Evolutionary conservation across 2,329 filamentous ascomycete genomes (phyloP).

Genomic region (Trichoderma polysporum): DNA sequence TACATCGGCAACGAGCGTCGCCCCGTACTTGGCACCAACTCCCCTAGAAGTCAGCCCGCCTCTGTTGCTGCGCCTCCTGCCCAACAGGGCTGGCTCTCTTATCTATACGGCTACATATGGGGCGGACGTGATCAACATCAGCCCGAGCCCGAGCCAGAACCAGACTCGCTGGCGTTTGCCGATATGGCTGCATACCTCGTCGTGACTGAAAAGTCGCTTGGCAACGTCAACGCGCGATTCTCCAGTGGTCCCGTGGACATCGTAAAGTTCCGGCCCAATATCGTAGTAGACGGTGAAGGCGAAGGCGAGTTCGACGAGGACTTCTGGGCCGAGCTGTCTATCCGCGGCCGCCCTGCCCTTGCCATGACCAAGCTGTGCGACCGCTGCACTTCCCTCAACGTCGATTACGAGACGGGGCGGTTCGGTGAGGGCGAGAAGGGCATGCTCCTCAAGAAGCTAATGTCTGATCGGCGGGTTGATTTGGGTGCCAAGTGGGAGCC

Average conservation of each 20-base stretch:
- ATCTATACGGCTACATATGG: constrained; percentile 35
- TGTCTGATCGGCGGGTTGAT: constrained; percentile 70
- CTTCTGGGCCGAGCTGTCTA: constrained; percentile 63
- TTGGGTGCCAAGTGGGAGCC: constrained; percentile 65
- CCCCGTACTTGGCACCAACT: constrained; percentile 58
- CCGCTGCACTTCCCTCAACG: constrained; percentile 67
- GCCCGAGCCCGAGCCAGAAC: constrained; percentile 34
- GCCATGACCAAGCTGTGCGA: constrained; percentile 68
- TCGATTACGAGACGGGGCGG: constrained; percentile 67
- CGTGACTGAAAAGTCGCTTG: constrained; percentile 67
- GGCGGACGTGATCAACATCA: background rate
- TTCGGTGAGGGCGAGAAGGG: constrained; percentile 56
- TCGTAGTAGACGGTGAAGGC: constrained; percentile 61
- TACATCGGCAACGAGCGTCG: constrained; percentile 64
- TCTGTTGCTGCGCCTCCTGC: constrained; percentile 12
- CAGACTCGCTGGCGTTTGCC: constrained; percentile 64
- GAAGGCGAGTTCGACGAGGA: constrained; percentile 63
- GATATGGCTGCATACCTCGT: constrained; percentile 76
- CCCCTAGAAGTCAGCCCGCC: constrained; percentile 36
- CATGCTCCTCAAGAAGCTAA: constrained; percentile 66
- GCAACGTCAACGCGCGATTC: constrained; percentile 60
- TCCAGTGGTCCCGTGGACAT: constrained; percentile 56
- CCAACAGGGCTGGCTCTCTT: constrained; percentile 38
- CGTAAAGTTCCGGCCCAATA: constrained; percentile 70
- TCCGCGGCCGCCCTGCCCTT: constrained; percentile 44